Base-by-base conservation (phyloP, 2,329 filamentous ascomycete genomes). In the Chalara sp. region DNA sequence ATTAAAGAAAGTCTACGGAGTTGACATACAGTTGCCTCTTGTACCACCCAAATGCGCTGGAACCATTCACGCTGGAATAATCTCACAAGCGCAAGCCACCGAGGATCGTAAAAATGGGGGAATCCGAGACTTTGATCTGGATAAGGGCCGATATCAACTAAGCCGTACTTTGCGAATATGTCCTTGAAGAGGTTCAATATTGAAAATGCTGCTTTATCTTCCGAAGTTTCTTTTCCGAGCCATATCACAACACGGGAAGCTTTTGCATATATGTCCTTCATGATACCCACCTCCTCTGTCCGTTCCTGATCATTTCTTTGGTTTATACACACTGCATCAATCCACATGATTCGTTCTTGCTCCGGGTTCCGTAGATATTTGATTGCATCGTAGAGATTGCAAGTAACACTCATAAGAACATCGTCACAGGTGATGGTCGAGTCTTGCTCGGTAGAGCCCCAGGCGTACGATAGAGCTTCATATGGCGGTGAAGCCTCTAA, bases 21-120 rank as follows among this genome's bases (percentile, higher is more conserved):
- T 40, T 47, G 11, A 40, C 46, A 37, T 12, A 49, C 48, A 21
- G 48, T 33, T 33, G 48, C 48, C 42, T 50, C 48, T 41, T 50
- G 48, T 13, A 50, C 43, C 11, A 50, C 48, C 48, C 48, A 50
- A 5, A 50, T 50, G 29, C 48, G 48, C 12, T 41, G 32, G 29
- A 50, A 50, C 48, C 48, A 50, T 31, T 37, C 31, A 4, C 48
- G 43, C 21, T 50, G 48, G 43, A 48, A 48, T 12, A 48, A 32
- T 13, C 37, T 48, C 10, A 48, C 47, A 3, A 48, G 39, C 39
- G 47, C 33, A 47, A 13, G 8, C 46, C 46, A 47, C 3, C 39
- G 12, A 12, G 46, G 32, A 3, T 28, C 37, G 13, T 12, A 10
- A 29, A 28, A 7, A 43, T 35, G 10, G 7, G 47, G 47, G 29